Evolutionary conservation across 1,284 basidiomycete species (phyloP).

Genomic region (Ustilago trichophora): DNA sequence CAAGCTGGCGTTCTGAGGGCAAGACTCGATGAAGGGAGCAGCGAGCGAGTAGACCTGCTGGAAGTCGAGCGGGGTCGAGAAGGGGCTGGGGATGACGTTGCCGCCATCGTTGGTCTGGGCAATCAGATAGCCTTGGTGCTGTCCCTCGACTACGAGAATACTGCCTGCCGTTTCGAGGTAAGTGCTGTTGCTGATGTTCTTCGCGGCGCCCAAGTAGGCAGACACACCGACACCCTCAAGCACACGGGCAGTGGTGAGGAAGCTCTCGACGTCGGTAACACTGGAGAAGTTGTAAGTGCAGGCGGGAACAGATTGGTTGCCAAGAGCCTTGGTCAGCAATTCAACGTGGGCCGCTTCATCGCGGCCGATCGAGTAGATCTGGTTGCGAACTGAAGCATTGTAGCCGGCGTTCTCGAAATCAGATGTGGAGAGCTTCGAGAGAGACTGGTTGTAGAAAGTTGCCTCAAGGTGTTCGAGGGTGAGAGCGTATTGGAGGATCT

Average conservation of each 20-base stretch:
- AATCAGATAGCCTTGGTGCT: slow-evolving; percentile 70
- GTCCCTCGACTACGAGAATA: slow-evolving; percentile 69
- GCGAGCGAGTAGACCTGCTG: slow-evolving; percentile 60
- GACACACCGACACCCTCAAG: slow-evolving; percentile 47
- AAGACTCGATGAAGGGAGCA: slow-evolving; percentile 53
- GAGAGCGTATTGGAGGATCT: slow-evolving; percentile 53
- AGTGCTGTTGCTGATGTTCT: slow-evolving; percentile 41
- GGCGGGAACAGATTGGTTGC: slow-evolving; percentile 24
- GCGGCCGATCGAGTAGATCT: slow-evolving; percentile 47
- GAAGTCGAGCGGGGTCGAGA: slow-evolving; percentile 51
- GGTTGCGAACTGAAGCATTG: slow-evolving; percentile 42
- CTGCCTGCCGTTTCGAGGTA: slow-evolving; percentile 47
- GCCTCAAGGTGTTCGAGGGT: slow-evolving; percentile 59
- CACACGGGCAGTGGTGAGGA: slow-evolving; percentile 50
- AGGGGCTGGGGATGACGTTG: slow-evolving; percentile 36
- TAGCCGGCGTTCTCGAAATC: slow-evolving; percentile 43
- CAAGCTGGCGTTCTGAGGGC: slow-evolving; percentile 22
- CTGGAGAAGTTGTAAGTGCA: slow-evolving; percentile 46
- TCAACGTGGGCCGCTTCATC: slow-evolving; percentile 41
- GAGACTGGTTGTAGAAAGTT: slow-evolving; percentile 48
- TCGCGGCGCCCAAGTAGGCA: slow-evolving; percentile 37
- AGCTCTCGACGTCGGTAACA: slow-evolving; percentile 36
- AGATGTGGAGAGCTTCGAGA: slow-evolving; percentile 24
- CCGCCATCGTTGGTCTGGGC: slow-evolving; percentile 30
- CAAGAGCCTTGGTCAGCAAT: slow-evolving; percentile 30